Base-by-base conservation (phyloP, 768 basidiomycete genomes). In the Tulasnella sp. region DNA sequence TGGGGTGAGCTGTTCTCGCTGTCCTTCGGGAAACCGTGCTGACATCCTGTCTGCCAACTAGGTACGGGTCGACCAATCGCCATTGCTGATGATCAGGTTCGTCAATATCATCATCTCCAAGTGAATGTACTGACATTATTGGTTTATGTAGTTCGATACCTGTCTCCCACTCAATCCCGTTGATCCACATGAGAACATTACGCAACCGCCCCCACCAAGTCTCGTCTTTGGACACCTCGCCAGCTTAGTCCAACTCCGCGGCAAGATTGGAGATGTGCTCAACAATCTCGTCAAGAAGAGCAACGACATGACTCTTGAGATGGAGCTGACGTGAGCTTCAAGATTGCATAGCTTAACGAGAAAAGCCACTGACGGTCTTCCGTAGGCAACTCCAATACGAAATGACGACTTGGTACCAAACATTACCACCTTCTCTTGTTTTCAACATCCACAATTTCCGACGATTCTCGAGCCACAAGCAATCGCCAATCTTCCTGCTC, bases 391-490 rank as follows among this genome's bases (percentile, higher is more conserved):
- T 75, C 3, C 75, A 75, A 64, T 75, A 72, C 32, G 72, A 75
- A 39, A 75, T 75, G 75, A 74, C 70, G 64, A 44, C 69, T 3
- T 75, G 75, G 69, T 75, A 75, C 52, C 74, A 71, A 59, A 74
- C 39, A 40, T 42, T 75, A 32, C 68, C 73, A 17, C 69, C 74
- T 36, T 62, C 69, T 47, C 69, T 75, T 16, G 68, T 74, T 32
- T 75, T 75, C 69, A 75, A 69, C 63, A 74, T 75, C 37, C 74
- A 74, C 29, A 75, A 75, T 44, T 75, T 75, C 70, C 68, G 69
- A 41, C 69, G 74, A 26, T 75, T 74, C 59, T 73, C 70, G 40
- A 41, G 62, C 37, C 69, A 74, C 39, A 71, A 72, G 17, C 75
- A 75, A 62, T 67, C 74, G 22, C 64, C 75, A 12, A 74, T 69